These are phyloP conservation scores for Saksenaea oblongispora DNA, from an alignment of 371 early-diverging fungal species.

Conservation along the genomic window DNA sequence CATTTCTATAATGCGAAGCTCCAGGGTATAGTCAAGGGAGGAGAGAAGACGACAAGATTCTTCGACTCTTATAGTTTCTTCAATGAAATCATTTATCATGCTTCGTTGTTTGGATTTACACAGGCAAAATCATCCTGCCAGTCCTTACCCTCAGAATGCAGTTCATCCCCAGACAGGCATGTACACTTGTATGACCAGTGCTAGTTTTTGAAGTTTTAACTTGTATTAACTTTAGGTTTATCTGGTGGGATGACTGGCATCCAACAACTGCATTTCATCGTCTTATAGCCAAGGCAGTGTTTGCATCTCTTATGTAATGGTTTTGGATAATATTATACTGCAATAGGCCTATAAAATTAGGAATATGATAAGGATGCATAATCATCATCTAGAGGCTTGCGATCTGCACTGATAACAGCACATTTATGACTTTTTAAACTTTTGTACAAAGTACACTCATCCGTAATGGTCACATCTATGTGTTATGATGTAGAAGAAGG, in stretches of 20 bases:
- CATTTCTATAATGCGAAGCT: not conserved
- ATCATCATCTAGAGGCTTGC: too few relatives aligned
- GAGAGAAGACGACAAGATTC: not conserved
- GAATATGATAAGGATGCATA: too few relatives aligned
- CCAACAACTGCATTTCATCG: constrained; percentile 17
- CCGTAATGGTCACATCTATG: too few relatives aligned
- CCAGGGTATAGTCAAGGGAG: not conserved
- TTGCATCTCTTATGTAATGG: not conserved
- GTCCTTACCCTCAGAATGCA: not conserved
- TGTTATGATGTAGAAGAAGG: too few relatives aligned
- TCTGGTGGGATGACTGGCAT: constrained; percentile 40
- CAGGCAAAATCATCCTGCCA: not conserved
- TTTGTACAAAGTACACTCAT: too few relatives aligned
- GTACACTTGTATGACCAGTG: not conserved
- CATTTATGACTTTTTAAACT: too few relatives aligned
- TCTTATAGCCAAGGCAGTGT: constrained; percentile 7
- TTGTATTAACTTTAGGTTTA: constrained; percentile 4
- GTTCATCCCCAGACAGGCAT: not conserved
- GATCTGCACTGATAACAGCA: too few relatives aligned
- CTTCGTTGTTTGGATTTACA: not conserved
- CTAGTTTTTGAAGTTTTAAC: not conserved
- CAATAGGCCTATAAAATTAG: too few relatives aligned
- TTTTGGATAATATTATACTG: too few relatives aligned
- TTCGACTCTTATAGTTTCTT: not conserved
- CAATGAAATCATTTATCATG: not conserved